phyloP scores from a whole-genome alignment of 2,329 filamentous ascomycete genomes.

The Tolypocladium ophioglossoides region DNA sequence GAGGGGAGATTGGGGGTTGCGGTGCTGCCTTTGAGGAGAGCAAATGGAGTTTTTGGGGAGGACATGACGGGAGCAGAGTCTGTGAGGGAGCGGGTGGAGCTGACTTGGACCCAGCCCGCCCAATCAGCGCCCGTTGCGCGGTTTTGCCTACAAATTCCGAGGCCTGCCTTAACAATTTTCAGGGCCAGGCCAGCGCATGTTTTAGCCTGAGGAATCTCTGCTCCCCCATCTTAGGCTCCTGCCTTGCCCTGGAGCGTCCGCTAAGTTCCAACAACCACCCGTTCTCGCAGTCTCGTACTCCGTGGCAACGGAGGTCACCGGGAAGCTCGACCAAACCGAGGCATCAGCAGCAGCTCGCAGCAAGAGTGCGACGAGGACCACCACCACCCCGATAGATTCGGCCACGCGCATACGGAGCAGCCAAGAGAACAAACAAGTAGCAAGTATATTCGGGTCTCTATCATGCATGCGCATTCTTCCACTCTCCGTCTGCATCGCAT shows the following conservation, averaged over 20 bases:
- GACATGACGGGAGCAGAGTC: conserved; percentile 30
- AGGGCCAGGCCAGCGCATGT: conserved; percentile 5
- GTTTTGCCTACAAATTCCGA: conserved; percentile 30
- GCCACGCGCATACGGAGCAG: background rate
- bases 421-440: background rate
- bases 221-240: background rate
- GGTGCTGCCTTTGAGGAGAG: conserved; percentile 37
- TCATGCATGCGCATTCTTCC: background rate
- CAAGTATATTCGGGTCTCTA: background rate
- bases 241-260: background rate
- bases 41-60: conserved; percentile 35
- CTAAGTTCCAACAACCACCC: background rate
- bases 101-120: conserved; percentile 16
- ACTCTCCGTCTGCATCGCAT: background rate
- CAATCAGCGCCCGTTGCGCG: conserved; percentile 24
- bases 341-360: background rate
- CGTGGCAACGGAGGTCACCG: background rate
- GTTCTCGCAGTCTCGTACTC: too few relatives aligned
- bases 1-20: conserved; percentile 48
- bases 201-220: conserved; percentile 6
- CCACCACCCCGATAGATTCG: background rate
- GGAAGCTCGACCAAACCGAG: too few relatives aligned
- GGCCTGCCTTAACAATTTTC: conserved; percentile 26
- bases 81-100: conserved; percentile 30
- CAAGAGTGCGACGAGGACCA: background rate